Conservation (phyloP, 2,329 filamentous ascomycete species). For the Pleoardoris graminearum region DNA sequence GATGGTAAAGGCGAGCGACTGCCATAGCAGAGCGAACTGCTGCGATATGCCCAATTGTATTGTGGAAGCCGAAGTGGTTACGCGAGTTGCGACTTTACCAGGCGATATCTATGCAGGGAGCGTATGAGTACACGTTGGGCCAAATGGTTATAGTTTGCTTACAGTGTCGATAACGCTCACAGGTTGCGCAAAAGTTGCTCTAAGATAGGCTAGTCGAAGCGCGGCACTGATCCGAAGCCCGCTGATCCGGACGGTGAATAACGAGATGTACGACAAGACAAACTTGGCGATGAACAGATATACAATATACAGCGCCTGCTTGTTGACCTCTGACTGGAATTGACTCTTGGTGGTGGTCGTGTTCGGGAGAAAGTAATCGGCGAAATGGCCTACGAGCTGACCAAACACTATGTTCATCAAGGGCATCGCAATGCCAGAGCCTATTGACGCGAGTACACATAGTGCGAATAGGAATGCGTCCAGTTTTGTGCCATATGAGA, state of each 20-base stretch:
- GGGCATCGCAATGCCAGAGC: conserved; percentile 48
- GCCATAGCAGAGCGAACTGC: conserved; percentile 54
- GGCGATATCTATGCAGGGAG: conserved; percentile 36
- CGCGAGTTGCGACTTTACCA: conserved; percentile 56
- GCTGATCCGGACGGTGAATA: conserved; percentile 54
- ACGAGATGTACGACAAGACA: conserved; percentile 37
- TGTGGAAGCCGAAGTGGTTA: conserved; percentile 57
- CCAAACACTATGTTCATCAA: conserved; percentile 63
- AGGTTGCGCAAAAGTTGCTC: conserved; percentile 54
- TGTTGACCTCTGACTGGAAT: conserved; percentile 57
- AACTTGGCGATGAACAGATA: conserved; percentile 46
- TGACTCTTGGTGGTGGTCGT: conserved; percentile 50
- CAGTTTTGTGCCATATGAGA: conserved; percentile 37
- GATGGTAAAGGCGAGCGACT: conserved; percentile 40
- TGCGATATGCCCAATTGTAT: conserved; percentile 61
- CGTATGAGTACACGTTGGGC: not conserved
- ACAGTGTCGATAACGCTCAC: conserved; percentile 52
- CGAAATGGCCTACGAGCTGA: conserved; percentile 57
- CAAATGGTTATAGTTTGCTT: no score
- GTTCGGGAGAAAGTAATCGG: conserved; percentile 56
- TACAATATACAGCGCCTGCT: conserved; percentile 32
- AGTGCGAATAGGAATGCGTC: conserved; percentile 35
- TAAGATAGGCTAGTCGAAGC: conserved; percentile 55
- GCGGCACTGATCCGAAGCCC: conserved; percentile 56
- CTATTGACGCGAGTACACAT: conserved; percentile 37